Base-by-base conservation (phyloP, 2,329 filamentous ascomycete genomes). In the Xylaria multiplex region DNA sequence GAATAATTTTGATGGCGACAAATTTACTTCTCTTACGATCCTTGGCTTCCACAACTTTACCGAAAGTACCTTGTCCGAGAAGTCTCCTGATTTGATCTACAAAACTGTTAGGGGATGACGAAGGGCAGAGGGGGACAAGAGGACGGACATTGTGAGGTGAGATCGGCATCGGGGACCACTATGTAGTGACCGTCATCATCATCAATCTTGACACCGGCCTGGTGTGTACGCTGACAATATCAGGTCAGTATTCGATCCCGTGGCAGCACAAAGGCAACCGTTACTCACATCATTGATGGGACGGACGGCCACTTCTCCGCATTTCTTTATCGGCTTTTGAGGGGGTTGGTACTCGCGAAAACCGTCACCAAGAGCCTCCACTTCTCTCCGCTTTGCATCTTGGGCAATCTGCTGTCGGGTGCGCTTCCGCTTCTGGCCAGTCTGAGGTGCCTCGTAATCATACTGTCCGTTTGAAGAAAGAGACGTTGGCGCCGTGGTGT, bases 121-220 rank as follows among this genome's bases (percentile, higher is more conserved):
- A 55, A 13, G 16, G 32, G 13, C 19, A 22, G 54, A 13, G 16
- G 32, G 13, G 19, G 42, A 37, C 13, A 13, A 14, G 40, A 43
- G 37, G 52, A 86, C 93, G 79, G 85, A 97, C 94, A 99, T 87
- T 93, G 87, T 50, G 96, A 90, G 14, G 96, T 97, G 59, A 99
- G 83, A 66, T 92, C 88, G 11, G 91, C 91, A 72, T 97, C 93
- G 35, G 94, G 91, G 1, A 92, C 89, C 24, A 99, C 94, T 72
- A 98, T 93, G 77, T 97, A 99, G 79, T 99, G 96, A 5, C 96
- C 96, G 74, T 99, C 96, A 52, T 97, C 93, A 71, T 99, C 96
- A 74, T 99, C 96, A 50, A 96, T 91, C 77, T 96, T 96, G 72
- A 90, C 84, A 30, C 65, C 64, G 70, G 88, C 83, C 69, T 86